Conservation (phyloP, 345 rosid species). For the Syzygium grande region DNA sequence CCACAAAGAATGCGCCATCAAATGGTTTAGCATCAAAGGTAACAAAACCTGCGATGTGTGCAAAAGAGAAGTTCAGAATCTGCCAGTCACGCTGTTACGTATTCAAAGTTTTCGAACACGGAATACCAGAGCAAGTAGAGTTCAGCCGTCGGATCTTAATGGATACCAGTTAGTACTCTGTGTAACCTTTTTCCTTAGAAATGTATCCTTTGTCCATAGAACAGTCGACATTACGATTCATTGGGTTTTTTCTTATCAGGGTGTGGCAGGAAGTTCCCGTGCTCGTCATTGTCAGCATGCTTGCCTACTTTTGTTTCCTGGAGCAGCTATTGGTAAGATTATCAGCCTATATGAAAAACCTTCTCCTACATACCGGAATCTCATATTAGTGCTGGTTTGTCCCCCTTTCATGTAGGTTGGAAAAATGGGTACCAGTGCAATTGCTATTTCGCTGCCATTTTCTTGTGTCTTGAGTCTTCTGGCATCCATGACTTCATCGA, state of each 20-base stretch:
- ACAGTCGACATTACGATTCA: neutral
- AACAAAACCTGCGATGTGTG: constrained; percentile 92
- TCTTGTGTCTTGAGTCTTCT: constrained; percentile 84
- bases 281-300: constrained; percentile 83
- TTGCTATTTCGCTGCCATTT: constrained; percentile 87
- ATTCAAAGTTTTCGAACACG: constrained; percentile 44
- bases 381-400: neutral
- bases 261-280: constrained; percentile 90
- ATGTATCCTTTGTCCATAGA: neutral
- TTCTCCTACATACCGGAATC: neutral
- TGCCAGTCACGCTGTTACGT: constrained; percentile 76
- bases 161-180: constrained; percentile 33
- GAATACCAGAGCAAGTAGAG: constrained; percentile 20
- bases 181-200: neutral
- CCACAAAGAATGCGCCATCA: constrained; percentile 85
- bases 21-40: constrained; percentile 95
- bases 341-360: neutral
- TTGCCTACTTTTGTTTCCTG: constrained; percentile 85
- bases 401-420: constrained; percentile 41
- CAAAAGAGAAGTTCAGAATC: constrained; percentile 75
- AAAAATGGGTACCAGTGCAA: constrained; percentile 73
- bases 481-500: constrained; percentile 74
- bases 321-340: constrained; percentile 83
- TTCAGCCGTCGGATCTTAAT: constrained; percentile 18
- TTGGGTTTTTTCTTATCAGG: constrained; percentile 24